Conservation (phyloP, 139 green algal genomes). For the Chlamydomonas schloesseri region DNA sequence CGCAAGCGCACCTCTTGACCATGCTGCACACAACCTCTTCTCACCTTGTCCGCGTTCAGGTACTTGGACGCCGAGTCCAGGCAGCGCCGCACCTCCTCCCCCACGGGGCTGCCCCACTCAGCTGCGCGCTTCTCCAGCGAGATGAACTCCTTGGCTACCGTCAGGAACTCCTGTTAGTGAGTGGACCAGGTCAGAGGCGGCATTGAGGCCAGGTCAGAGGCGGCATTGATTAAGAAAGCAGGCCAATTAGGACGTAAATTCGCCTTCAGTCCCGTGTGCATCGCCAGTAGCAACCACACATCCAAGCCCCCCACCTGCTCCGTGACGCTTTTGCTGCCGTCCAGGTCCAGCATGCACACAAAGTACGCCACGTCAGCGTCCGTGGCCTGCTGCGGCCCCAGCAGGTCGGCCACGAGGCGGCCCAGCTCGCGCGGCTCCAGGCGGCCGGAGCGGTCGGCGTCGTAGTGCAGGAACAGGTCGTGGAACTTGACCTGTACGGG, state of each 20-base stretch:
- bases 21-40: too few species aligned
- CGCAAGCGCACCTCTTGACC: too few species aligned
- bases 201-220: too few species aligned
- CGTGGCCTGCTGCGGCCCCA: constrained; percentile 20
- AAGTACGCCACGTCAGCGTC: constrained; percentile 46
- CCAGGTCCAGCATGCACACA: constrained; percentile 52
- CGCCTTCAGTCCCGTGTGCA: too few species aligned
- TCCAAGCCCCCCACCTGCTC: constrained; percentile 16
- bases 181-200: too few species aligned
- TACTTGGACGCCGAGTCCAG: constrained; percentile 10
- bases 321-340: constrained; percentile 38
- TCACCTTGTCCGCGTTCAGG: constrained; percentile 37
- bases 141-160: constrained; percentile 41
- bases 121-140: constrained; percentile 7
- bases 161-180: constrained; percentile 56
- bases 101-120: not conserved
- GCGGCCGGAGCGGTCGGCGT: constrained; percentile 50
- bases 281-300: too few species aligned
- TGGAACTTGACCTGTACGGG: constrained; percentile 45
- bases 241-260: too few species aligned
- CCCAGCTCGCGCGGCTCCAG: constrained; percentile 59
- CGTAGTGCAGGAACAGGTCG: constrained; percentile 57
- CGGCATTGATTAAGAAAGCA: too few species aligned
- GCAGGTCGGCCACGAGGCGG: constrained; percentile 42
- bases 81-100: constrained; percentile 21